Base-by-base conservation (phyloP, 805 yeast species). In the Myxozyma lipomycoides region DNA sequence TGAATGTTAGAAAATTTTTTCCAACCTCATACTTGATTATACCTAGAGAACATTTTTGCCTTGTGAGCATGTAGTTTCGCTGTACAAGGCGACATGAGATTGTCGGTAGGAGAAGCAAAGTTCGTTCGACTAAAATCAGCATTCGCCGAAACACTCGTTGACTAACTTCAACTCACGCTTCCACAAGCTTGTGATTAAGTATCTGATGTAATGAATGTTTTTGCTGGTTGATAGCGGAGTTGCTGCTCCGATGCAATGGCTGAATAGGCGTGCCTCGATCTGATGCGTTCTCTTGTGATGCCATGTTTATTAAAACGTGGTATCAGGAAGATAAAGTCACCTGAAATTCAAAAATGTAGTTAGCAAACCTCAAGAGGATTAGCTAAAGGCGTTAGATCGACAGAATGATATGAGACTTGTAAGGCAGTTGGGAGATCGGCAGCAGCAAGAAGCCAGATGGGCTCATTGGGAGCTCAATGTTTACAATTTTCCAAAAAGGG, bases 41-140 rank as follows among this genome's bases (percentile, higher is more conserved):
- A 28, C 32, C 12, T 28, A 9, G 32, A 28, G 7, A 9, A 12
- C 32, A 28, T 9, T 7, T 12, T 7, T 28, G 32, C 67, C 64
- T 73, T 76, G 56, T 78, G 81, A 35, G 74, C 75, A 51, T 64
- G 76, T 53, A 80, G 64, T 63, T 77, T 79, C 55, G 77, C 75
- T 1, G 83, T 73, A 60, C 83, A 77, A 25, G 84, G 84, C 3
- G 83, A 78, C 64, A 79, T 64, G 55, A 79, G 55, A 42, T 70
- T 74, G 59, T 80, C 85, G 2, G 85, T 80, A 40, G 84, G 84
- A 10, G 83, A 78, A 4, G 78, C 68, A 52, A 68, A 65, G 52
- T 54, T 65, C 15, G 51, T 45, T 17, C 59, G 55, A 3, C 61
- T 57, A 12, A 28, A 9, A 28, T 28, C 32, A 9, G 7, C 12